Evolutionary conservation across 352 stramenopile genomes (phyloP).

Genomic region (Pythium rhizo-oryzae): DNA sequence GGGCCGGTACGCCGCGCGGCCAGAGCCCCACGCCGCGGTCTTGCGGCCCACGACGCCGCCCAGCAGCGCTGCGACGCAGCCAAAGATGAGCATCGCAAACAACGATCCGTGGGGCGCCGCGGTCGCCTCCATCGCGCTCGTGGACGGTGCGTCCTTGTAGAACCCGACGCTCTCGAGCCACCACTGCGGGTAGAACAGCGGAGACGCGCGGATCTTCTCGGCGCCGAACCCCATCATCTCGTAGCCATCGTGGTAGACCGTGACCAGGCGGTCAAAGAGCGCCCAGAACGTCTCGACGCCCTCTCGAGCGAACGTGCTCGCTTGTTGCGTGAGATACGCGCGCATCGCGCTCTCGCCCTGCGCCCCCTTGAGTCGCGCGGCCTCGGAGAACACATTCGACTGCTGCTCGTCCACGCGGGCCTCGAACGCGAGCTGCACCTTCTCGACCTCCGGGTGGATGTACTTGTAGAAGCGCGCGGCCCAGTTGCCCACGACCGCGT

Average conservation of each 20-base stretch:
- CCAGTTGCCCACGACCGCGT: slow-evolving; percentile 84
- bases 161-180: slow-evolving; percentile 79
- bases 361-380: slow-evolving; percentile 33
- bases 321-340: slow-evolving; percentile 60
- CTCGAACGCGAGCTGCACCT: slow-evolving; percentile 61
- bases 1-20: slow-evolving; percentile 47
- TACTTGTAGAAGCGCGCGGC: slow-evolving; percentile 71
- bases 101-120: slow-evolving; percentile 8
- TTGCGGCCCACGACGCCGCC: slow-evolving; percentile 58
- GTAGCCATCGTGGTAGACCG: slow-evolving; percentile 80
- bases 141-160: slow-evolving; percentile 35
- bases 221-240: slow-evolving; percentile 57
- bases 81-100: not conserved
- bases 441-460: slow-evolving; percentile 55
- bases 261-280: slow-evolving; percentile 70
- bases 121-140: slow-evolving; percentile 40
- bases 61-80: slow-evolving; percentile 28
- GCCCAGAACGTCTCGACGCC: slow-evolving; percentile 48
- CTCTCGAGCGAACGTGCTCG: slow-evolving; percentile 45
- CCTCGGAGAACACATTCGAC: slow-evolving; percentile 27
- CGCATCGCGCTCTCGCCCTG: slow-evolving; percentile 48
- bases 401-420: slow-evolving; percentile 40
- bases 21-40: slow-evolving; percentile 33
- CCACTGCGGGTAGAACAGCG: slow-evolving; percentile 82
- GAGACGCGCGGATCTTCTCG: slow-evolving; percentile 40